Evolutionary conservation across 1,284 basidiomycete genomes (phyloP).

Genomic region (Austroboletus novae-zelandiae): DNA sequence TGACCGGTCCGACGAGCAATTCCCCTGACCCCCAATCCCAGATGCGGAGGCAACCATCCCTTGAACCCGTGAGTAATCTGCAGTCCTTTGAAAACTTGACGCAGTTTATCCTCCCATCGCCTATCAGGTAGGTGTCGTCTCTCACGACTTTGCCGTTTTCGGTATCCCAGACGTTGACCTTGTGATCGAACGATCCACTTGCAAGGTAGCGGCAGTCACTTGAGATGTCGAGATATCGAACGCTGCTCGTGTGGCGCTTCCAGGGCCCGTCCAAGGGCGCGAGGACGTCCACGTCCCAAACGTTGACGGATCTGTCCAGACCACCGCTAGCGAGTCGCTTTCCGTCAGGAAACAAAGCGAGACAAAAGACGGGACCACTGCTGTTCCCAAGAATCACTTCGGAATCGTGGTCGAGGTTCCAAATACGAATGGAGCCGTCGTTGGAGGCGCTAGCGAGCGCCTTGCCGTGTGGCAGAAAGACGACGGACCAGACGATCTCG

Average conservation of each 20-base stretch:
- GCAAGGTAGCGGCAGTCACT: constrained; percentile 29
- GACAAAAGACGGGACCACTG: constrained; percentile 24
- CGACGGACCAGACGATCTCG: constrained; percentile 29
- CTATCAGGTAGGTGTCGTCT: constrained; percentile 23
- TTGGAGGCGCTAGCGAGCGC: constrained; percentile 29
- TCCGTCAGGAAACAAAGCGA: constrained; percentile 29
- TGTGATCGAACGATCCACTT: constrained; percentile 34
- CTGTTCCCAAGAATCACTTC: constrained; percentile 27
- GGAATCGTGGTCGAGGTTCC: constrained; percentile 26
- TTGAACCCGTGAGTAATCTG: constrained; percentile 29
- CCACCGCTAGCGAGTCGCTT: constrained; percentile 29
- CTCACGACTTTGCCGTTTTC: constrained; percentile 23
- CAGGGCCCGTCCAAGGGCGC: constrained; percentile 20
- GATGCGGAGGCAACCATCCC: constrained; percentile 28
- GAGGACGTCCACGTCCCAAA: constrained; percentile 28
- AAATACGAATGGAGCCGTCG: constrained; percentile 30
- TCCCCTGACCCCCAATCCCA: constrained; percentile 27
- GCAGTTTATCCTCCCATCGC: constrained; percentile 29
- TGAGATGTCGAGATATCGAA: constrained; percentile 30
- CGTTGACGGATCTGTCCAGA: constrained; percentile 29
- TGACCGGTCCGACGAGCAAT: constrained; percentile 25
- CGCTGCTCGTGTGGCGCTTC: constrained; percentile 25
- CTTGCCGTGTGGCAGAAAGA: constrained; percentile 27
- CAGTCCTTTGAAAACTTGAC: constrained; percentile 26
- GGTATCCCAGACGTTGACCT: constrained; percentile 29